Conservation (phyloP, 1,139 yeast genomes). For the Sugiyamaella japonica region DNA sequence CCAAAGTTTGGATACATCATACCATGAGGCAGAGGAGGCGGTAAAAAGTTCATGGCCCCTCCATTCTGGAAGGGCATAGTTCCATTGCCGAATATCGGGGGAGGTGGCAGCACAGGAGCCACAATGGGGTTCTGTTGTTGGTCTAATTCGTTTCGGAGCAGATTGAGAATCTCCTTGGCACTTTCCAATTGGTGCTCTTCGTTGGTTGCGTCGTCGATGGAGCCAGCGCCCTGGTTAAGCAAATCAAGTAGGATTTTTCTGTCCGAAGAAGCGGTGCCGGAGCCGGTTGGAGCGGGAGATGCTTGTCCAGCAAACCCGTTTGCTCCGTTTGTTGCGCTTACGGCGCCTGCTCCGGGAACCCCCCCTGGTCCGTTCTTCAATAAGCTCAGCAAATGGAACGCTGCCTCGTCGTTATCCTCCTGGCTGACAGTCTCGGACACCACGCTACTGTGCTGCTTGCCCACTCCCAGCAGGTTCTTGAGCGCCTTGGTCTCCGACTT, state of each 20-base stretch:
- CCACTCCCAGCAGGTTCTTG: conserved; percentile 38
- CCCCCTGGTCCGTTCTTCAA: conserved; percentile 25
- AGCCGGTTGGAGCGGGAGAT: conserved; percentile 1
- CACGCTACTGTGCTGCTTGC: conserved; percentile 17
- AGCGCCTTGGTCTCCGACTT: conserved; percentile 39
- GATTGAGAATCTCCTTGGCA: conserved; percentile 38
- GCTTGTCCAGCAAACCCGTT: neutral
- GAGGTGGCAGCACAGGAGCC: conserved; percentile 31
- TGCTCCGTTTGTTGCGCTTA: neutral
- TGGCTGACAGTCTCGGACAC: conserved; percentile 8
- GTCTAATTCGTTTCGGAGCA: conserved; percentile 33
- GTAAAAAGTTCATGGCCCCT: conserved; percentile 6
- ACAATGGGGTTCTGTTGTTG: conserved; percentile 24
- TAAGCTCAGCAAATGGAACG: conserved; percentile 30
- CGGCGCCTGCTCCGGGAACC: neutral
- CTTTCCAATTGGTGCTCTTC: conserved; percentile 32
- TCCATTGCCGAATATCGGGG: conserved; percentile 20
- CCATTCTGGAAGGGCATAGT: conserved; percentile 8
- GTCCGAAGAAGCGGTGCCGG: conserved; percentile 22
- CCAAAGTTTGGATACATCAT: conserved; percentile 38
- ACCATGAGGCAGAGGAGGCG: conserved; percentile 26
- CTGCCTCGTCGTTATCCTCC: conserved; percentile 28
- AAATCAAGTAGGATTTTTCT: conserved; percentile 36
- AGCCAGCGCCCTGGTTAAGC: conserved; percentile 28
- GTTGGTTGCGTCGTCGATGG: conserved; percentile 6